phyloP scores from a whole-genome alignment of 345 rosid genomes.

The Moringa oleifera region DNA sequence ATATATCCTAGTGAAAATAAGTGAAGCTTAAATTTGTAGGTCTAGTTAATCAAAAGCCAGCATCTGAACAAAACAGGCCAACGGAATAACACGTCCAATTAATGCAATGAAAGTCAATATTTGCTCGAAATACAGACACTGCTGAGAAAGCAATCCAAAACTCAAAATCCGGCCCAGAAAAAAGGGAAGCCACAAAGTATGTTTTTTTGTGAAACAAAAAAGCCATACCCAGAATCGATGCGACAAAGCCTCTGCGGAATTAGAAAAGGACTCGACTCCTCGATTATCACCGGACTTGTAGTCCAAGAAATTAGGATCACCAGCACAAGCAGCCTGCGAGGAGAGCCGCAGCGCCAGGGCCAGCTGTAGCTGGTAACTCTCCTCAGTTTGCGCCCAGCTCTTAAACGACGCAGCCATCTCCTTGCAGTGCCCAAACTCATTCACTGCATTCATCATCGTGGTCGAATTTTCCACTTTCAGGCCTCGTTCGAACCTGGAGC shows the following conservation, averaged over 20 bases:
- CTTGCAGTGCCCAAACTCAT: not conserved
- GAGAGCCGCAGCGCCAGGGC: slow-evolving; percentile 49
- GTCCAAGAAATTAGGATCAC: slow-evolving; percentile 46
- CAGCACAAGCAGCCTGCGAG: slow-evolving; percentile 40
- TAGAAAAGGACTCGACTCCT: slow-evolving; percentile 11
- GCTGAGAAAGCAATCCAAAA: not conserved
- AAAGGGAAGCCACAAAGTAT: not conserved
- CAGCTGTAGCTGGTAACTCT: slow-evolving; percentile 53
- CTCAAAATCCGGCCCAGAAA: not conserved
- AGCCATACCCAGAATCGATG: slow-evolving; percentile 48
- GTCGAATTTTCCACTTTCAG: not conserved
- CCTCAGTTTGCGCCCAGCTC: slow-evolving; percentile 59
- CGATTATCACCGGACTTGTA: slow-evolving; percentile 21
- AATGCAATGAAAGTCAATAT: not conserved
- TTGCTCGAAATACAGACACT: not conserved
- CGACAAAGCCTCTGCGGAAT: slow-evolving; percentile 35
- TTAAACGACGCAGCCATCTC: slow-evolving; percentile 3
- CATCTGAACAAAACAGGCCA: not conserved
- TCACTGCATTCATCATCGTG: not conserved
- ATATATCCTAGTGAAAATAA: not conserved
- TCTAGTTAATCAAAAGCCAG: slow-evolving; percentile 5
- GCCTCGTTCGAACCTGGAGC: not conserved
- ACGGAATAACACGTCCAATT: not conserved
- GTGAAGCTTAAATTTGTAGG: not conserved
- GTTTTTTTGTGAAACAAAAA: not conserved